Evolutionary conservation across 257 asterid species (phyloP).

Genomic region (Misopates orontium): DNA sequence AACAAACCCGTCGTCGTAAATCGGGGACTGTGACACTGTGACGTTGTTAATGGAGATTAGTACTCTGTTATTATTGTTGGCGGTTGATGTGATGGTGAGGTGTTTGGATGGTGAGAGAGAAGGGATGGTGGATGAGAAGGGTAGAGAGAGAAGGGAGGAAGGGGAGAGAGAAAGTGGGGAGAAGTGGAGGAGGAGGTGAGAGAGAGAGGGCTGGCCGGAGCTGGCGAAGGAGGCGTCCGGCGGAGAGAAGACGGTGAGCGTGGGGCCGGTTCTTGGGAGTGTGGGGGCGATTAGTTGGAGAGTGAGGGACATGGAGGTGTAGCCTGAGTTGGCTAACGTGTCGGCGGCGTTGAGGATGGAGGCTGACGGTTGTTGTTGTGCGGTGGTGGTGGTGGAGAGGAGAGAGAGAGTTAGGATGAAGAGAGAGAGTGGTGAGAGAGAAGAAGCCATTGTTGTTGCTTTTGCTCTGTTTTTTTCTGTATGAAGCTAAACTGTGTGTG

Average conservation of each 20-base stretch:
- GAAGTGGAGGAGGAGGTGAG: slow-evolving; percentile 68
- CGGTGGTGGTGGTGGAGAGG: slow-evolving; percentile 34
- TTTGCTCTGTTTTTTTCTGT: neutral
- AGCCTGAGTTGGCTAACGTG: slow-evolving; percentile 65
- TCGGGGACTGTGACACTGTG: slow-evolving; percentile 38
- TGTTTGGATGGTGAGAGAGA: slow-evolving; percentile 50
- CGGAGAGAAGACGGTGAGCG: slow-evolving; percentile 76
- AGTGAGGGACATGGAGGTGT: slow-evolving; percentile 69
- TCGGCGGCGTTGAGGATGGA: slow-evolving; percentile 64
- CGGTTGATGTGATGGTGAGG: slow-evolving; percentile 52
- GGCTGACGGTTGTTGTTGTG: slow-evolving; percentile 38
- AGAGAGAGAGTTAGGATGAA: slow-evolving; percentile 27
- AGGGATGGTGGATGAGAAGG: slow-evolving; percentile 56
- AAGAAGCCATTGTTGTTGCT: slow-evolving; percentile 39
- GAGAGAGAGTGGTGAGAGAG: slow-evolving; percentile 28
- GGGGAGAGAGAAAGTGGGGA: slow-evolving; percentile 68
- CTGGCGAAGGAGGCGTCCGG: slow-evolving; percentile 58
- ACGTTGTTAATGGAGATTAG: slow-evolving; percentile 55
- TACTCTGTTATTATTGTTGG: neutral
- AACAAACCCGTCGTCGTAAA: slow-evolving; percentile 70
- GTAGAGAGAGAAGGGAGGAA: slow-evolving; percentile 59
- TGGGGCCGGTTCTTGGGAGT: slow-evolving; percentile 32
- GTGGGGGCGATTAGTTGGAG: slow-evolving; percentile 46
- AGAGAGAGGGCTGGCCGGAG: slow-evolving; percentile 69
- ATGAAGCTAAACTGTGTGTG: too few relatives aligned